A percentile compares a stretch with the other conserved stretches of the same genome.
Evolutionary conservation across 129 eudicot genomes (phyloP).

Genomic region (carrot (Daucus carota)): DNA sequence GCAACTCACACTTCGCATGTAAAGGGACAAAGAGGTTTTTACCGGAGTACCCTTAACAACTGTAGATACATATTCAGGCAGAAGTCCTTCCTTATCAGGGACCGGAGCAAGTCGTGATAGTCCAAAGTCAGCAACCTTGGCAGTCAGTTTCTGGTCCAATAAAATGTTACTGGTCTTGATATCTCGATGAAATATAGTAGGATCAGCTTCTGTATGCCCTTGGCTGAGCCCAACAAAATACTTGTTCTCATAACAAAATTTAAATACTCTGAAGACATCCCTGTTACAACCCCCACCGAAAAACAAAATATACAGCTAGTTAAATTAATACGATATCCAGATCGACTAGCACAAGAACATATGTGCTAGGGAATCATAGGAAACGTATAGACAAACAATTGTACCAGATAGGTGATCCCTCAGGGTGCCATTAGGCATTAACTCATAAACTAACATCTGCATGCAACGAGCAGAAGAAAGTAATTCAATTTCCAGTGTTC

Average conservation of each 20-base stretch:
- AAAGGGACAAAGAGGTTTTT: neutral
- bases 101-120: slow-evolving; percentile 83
- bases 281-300: slow-evolving; percentile 21
- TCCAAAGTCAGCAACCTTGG: slow-evolving; percentile 97
- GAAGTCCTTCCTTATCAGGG: slow-evolving; percentile 60
- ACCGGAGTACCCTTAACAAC: slow-evolving; percentile 96
- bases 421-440: slow-evolving; percentile 83
- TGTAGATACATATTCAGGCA: slow-evolving; percentile 72
- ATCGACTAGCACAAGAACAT: neutral
- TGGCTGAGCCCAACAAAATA: slow-evolving; percentile 61
- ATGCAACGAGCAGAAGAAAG: slow-evolving; percentile 6
- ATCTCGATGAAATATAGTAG: slow-evolving; percentile 94
- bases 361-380: neutral
- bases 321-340: neutral
- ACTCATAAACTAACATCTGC: slow-evolving; percentile 90
- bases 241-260: slow-evolving; percentile 53
- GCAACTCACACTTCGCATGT: neutral
- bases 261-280: slow-evolving; percentile 43
- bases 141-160: slow-evolving; percentile 46
- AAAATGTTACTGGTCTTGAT: slow-evolving; percentile 81
- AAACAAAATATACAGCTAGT: neutral
- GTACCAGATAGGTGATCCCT: slow-evolving; percentile 83
- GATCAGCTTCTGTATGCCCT: slow-evolving; percentile 86
- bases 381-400: neutral
- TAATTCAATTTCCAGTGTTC: neutral